Percentiles rank a stretch among this genome's conserved stretches.
Conservation (phyloP, 495 filamentous ascomycete species). For the Penicillium alfredii region DNA sequence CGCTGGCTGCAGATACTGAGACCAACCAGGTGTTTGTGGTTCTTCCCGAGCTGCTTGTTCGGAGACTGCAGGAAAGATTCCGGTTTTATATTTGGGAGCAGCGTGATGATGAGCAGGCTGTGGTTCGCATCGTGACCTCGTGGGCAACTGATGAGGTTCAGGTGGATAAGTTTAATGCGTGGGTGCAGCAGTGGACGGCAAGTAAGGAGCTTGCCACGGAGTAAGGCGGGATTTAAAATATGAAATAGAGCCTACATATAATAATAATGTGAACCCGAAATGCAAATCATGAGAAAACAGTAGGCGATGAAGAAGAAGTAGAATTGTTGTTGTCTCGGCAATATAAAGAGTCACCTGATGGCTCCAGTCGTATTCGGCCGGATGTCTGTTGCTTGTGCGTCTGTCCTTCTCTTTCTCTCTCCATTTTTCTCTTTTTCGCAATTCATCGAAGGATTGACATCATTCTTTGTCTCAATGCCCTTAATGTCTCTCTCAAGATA, state of each 20-base stretch:
- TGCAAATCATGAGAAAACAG: neutral
- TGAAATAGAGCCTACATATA: constrained; percentile 4
- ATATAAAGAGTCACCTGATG: constrained; percentile 8
- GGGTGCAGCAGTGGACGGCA: constrained; percentile 25
- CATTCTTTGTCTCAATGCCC: no score
- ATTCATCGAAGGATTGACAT: no score
- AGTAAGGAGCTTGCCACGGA: constrained; percentile 7
- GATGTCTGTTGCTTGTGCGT: neutral
- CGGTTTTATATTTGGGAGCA: constrained; percentile 34
- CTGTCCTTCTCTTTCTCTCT: neutral
- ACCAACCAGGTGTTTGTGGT: constrained; percentile 36
- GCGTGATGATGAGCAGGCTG: constrained; percentile 18
- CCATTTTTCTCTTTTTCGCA: no score
- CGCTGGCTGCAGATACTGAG: constrained; percentile 26
- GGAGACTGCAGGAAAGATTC: constrained; percentile 25
- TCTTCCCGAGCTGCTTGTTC: constrained; percentile 18
- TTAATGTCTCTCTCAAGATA: no score
- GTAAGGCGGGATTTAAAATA: constrained; percentile 1
- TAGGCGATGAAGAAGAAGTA: no score
- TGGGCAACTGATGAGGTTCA: constrained; percentile 34
- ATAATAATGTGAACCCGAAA: constrained; percentile 6
- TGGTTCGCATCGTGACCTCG: constrained; percentile 32
- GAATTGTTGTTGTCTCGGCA: no score
- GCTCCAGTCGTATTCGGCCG: constrained; percentile 1
- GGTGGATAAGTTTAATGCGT: constrained; percentile 31